phyloP scores from a whole-genome alignment of 1,284 basidiomycete genomes.

The Leccinum cinnamomeum region DNA sequence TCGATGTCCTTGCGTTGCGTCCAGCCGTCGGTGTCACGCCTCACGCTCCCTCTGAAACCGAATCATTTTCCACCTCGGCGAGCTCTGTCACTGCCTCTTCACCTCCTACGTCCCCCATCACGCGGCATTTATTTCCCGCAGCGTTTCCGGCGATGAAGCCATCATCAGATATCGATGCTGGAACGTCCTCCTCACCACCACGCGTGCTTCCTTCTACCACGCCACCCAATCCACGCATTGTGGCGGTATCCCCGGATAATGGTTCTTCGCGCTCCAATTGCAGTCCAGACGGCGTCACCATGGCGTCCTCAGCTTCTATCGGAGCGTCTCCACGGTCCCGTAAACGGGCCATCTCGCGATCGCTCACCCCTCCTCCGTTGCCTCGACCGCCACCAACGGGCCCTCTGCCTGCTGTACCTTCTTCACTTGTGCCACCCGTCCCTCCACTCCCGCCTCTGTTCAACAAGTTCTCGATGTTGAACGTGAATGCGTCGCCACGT shows the following conservation, averaged over 20 bases:
- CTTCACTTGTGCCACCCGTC: constrained; percentile 17
- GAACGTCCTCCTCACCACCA: neutral
- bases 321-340: constrained; percentile 21
- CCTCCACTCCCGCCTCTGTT: constrained; percentile 22
- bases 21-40: constrained; percentile 29
- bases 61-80: constrained; percentile 8
- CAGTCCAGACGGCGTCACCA: neutral
- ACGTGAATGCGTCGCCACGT: constrained; percentile 7
- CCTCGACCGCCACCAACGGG: constrained; percentile 32
- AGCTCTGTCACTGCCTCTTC: constrained; percentile 10
- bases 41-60: constrained; percentile 30
- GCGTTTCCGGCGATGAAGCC: constrained; percentile 10
- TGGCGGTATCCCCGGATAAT: constrained; percentile 7
- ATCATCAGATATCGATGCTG: neutral
- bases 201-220: constrained; percentile 3
- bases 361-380: constrained; percentile 27
- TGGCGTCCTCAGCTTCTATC: constrained; percentile 4
- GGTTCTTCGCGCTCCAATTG: neutral
- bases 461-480: constrained; percentile 14
- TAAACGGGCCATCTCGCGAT: constrained; percentile 28
- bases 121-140: constrained; percentile 7
- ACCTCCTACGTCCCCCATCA: constrained; percentile 16
- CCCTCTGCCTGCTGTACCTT: constrained; percentile 33
- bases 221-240: constrained; percentile 8
- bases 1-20: constrained; percentile 7